Conservation (phyloP, 208 protist genomes). For the Acanthamoeba lenticulata region DNA sequence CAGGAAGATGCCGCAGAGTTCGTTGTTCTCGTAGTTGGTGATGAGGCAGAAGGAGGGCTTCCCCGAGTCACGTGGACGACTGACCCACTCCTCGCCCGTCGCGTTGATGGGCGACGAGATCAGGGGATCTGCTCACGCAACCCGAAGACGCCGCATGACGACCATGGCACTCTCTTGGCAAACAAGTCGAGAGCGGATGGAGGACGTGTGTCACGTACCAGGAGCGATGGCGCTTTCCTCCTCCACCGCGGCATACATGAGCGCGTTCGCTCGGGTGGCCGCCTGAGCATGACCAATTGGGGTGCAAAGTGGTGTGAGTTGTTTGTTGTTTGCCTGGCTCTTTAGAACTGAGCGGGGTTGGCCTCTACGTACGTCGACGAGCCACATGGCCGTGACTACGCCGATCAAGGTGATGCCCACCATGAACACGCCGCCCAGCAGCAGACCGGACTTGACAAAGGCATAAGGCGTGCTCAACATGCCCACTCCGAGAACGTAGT, state of each 20-base stretch:
- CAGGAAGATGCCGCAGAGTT: conserved; percentile 8
- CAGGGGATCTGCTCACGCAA: background rate
- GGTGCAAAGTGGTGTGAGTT: background rate
- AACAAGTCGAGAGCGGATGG: background rate
- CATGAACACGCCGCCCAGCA: background rate
- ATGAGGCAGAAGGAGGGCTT: background rate
- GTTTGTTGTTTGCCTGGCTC: too few relatives aligned
- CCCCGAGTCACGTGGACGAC: too few relatives aligned
- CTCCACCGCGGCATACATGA: background rate
- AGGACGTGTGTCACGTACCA: background rate
- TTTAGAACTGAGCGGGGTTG: too few relatives aligned
- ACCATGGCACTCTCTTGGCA: too few relatives aligned
- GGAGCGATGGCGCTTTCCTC: background rate
- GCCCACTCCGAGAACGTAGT: background rate
- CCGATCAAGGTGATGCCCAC: background rate
- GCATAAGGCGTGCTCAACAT: background rate
- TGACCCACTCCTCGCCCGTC: too few relatives aligned
- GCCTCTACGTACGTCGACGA: background rate
- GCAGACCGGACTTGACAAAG: background rate
- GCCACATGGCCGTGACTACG: background rate
- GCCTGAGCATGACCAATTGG: background rate
- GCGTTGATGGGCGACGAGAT: background rate
- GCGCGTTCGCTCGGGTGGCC: background rate
- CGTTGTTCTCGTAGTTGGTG: conserved; percentile 33
- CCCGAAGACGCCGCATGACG: too few relatives aligned